Evolutionary conservation across 192 early-diverging fungal genomes (phyloP).

Genomic region (Lunasporangiospora selenospora): DNA sequence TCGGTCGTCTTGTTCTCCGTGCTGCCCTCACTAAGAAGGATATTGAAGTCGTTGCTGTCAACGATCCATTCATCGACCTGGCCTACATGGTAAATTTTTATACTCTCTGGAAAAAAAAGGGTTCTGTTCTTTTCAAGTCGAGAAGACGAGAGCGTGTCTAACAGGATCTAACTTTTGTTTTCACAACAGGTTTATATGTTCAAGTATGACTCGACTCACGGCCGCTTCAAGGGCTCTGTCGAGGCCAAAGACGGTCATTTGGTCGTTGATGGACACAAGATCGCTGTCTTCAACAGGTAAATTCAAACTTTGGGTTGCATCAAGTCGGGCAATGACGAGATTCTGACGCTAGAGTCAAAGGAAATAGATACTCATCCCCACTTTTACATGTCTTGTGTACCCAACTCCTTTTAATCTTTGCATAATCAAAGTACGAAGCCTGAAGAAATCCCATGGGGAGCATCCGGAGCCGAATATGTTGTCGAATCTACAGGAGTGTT

Average conservation of each 20-base stretch:
- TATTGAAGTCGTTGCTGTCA: constrained; percentile 88
- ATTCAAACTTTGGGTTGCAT: no score
- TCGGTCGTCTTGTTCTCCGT: constrained; percentile 97
- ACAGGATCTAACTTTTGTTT: no score
- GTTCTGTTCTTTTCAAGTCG: no score
- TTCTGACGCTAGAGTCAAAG: no score
- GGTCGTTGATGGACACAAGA: constrained; percentile 83
- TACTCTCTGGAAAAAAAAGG: no score
- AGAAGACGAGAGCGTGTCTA: no score
- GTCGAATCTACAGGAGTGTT: constrained; percentile 99
- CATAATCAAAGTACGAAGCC: constrained; percentile 72
- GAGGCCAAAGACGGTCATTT: constrained; percentile 86
- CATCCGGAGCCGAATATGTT: constrained; percentile 84
- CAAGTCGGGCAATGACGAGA: no score
- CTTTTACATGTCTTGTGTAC: no score
- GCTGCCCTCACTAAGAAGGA: constrained; percentile 76
- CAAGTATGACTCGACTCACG: constrained; percentile 99
- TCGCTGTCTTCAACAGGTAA: constrained; percentile 74
- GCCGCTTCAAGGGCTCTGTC: constrained; percentile 88
- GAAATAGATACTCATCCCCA: no score
- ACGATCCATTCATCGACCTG: constrained; percentile 97
- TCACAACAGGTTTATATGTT: constrained; percentile 87
- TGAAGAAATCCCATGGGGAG: constrained; percentile 89
- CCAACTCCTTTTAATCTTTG: no score
- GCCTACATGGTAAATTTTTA: constrained; percentile 95